A percentile compares a stretch with the other conserved stretches of the same genome.
phyloP scores from a whole-genome alignment of 2,329 filamentous ascomycete genomes.

The Blumeriella jaapii region DNA sequence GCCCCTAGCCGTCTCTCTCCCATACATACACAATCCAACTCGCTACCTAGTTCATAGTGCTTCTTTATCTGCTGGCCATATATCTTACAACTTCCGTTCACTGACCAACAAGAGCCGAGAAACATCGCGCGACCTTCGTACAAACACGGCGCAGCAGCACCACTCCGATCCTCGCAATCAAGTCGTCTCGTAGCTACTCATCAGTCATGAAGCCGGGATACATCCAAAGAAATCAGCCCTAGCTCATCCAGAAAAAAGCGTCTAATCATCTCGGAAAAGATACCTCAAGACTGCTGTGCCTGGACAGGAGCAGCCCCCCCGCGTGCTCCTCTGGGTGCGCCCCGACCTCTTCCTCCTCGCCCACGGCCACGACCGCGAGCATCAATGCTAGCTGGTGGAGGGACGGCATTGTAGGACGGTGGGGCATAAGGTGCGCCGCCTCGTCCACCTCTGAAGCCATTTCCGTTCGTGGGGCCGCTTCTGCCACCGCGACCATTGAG shows the following conservation, averaged over 20 bases:
- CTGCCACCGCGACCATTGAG: constrained; percentile 15
- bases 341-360: constrained; percentile 19
- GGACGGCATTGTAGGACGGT: constrained; percentile 41
- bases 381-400: constrained; percentile 48
- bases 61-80: too few species aligned
- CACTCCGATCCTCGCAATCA: neutral
- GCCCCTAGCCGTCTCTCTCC: too few species aligned
- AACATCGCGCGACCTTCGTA: too few species aligned
- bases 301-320: neutral
- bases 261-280: too few species aligned
- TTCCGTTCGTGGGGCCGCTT: constrained; percentile 10
- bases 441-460: constrained; percentile 16
- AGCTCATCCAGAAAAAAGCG: too few species aligned
- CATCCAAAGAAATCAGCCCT: neutral
- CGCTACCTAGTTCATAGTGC: too few species aligned
- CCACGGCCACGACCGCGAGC: constrained; percentile 27
- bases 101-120: too few species aligned
- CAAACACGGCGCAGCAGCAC: neutral
- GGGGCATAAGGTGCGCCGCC: constrained; percentile 13
- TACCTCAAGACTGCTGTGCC: too few species aligned
- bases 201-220: neutral
- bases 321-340: constrained; percentile 7
- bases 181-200: neutral
- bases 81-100: too few species aligned
- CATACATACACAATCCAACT: too few species aligned